Conservation (phyloP, 805 yeast genomes). For the Candida orba region DNA sequence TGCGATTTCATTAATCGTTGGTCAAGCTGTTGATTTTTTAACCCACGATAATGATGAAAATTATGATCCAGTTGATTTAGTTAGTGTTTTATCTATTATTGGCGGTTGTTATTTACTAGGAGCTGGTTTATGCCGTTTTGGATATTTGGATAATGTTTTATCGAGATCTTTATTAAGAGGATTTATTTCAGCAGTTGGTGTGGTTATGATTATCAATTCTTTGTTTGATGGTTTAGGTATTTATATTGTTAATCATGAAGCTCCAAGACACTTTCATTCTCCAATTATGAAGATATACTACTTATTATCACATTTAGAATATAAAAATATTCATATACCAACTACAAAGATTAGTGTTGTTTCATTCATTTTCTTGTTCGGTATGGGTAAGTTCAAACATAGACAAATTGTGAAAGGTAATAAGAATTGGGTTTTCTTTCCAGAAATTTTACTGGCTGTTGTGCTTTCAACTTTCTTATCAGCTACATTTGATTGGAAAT, state of each 20-base stretch:
- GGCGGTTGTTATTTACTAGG: conserved; percentile 69
- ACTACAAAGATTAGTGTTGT: conserved; percentile 54
- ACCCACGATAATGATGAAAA: conserved; percentile 35
- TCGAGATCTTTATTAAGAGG: conserved; percentile 75
- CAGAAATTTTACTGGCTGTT: conserved; percentile 71
- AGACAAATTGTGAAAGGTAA: conserved; percentile 22
- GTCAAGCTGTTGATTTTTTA: conserved; percentile 61
- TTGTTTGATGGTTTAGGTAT: conserved; percentile 68
- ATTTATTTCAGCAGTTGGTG: conserved; percentile 78
- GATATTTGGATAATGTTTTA: conserved; percentile 74
- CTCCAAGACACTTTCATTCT: conserved; percentile 54
- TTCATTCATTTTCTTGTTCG: conserved; percentile 40
- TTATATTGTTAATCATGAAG: conserved; percentile 34
- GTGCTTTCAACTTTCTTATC: conserved; percentile 54
- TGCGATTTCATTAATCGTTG: conserved; percentile 75
- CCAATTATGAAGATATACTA: conserved; percentile 65
- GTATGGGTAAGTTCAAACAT: conserved; percentile 37
- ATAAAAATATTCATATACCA: conserved; percentile 40
- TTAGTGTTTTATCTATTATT: conserved; percentile 62
- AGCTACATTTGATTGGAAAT: conserved; percentile 44
- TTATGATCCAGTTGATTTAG: conserved; percentile 45
- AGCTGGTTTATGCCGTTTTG: conserved; percentile 77
- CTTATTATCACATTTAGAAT: conserved; percentile 37
- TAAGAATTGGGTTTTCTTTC: conserved; percentile 54
- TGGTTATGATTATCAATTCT: conserved; percentile 76